Evolutionary conservation across 1,139 yeast genomes (phyloP).

Genomic region (Saccharomyces hybrid): DNA sequence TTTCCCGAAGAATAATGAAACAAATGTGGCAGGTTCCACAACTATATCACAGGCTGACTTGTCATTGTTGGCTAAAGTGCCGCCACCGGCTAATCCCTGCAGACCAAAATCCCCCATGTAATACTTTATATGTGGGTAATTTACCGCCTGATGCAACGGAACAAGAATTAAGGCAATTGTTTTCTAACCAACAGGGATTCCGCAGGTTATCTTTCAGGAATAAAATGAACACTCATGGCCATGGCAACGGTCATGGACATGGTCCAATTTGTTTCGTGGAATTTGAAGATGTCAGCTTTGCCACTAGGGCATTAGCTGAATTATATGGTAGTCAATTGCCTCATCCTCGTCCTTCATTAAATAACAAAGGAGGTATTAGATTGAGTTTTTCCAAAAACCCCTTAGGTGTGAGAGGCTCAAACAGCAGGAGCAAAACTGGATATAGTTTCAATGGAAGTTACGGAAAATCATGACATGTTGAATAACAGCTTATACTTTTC

Average conservation of each 20-base stretch:
- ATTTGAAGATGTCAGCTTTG: conserved; percentile 89
- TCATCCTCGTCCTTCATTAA: conserved; percentile 50
- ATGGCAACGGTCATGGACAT: conserved; percentile 40
- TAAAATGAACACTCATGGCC: conserved; percentile 39
- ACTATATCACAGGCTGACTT: conserved; percentile 51
- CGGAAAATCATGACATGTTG: not conserved
- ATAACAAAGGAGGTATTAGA: conserved; percentile 88
- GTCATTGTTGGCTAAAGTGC: conserved; percentile 65
- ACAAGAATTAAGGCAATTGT: conserved; percentile 78
- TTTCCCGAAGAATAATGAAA: not conserved
- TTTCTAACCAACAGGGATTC: conserved; percentile 89
- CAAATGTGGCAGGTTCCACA: conserved; percentile 16
- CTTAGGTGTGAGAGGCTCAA: conserved; percentile 76
- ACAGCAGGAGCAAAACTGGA: conserved; percentile 23
- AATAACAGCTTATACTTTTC: not conserved
- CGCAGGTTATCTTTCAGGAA: conserved; percentile 84
- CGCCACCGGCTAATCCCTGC: conserved; percentile 99
- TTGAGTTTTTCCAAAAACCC: conserved; percentile 93
- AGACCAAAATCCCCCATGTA: conserved; percentile 97
- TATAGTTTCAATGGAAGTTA: conserved; percentile 3
- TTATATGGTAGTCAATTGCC: conserved; percentile 81
- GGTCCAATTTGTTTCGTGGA: conserved; percentile 99
- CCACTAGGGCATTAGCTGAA: conserved; percentile 88
- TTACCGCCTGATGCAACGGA: conserved; percentile 96
- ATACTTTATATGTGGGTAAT: conserved; percentile 91